A percentile compares a stretch with the other conserved stretches of the same genome.
These are phyloP conservation scores for Debaryomyces tyrocola DNA, from an alignment of 805 yeast genomes.

Conservation along the genomic window DNA sequence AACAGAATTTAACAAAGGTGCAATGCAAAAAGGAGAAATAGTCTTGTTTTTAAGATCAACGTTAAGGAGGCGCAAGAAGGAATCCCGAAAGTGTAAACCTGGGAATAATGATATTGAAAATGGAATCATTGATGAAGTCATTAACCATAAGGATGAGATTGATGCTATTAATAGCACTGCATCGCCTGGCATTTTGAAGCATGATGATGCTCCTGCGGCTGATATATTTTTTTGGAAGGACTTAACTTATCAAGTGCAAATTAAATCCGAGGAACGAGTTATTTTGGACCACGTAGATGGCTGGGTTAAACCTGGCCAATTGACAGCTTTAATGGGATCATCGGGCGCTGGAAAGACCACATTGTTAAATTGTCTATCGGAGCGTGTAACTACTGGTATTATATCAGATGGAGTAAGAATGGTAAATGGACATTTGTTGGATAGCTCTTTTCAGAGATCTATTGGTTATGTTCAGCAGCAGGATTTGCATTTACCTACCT, in stretches of 20 bases:
- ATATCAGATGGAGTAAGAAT: conserved; percentile 34
- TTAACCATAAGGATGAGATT: conserved; percentile 17
- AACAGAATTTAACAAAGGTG: conserved; percentile 59
- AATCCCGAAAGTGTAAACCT: conserved; percentile 24
- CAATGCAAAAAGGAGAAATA: conserved; percentile 72
- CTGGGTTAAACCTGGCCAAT: conserved; percentile 81
- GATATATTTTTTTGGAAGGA: conserved; percentile 78
- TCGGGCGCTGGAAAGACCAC: conserved; percentile 50
- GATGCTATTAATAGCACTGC: conserved; percentile 28
- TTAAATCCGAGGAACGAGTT: conserved; percentile 43
- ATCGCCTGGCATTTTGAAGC: too few species aligned
- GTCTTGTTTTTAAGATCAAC: conserved; percentile 55
- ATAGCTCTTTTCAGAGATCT: conserved; percentile 31
- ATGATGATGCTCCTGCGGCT: too few species aligned
- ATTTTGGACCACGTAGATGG: conserved; percentile 70
- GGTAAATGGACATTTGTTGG: conserved; percentile 26
- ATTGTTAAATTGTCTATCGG: conserved; percentile 38
- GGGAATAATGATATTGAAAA: too few species aligned
- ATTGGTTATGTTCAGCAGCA: conserved; percentile 36
- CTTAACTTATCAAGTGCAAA: conserved; percentile 60
- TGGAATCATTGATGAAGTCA: too few species aligned
- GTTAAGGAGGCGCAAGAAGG: conserved; percentile 43
- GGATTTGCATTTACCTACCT: conserved; percentile 30
- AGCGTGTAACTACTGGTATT: conserved; percentile 20
- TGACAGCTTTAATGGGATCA: conserved; percentile 70